phyloP scores from a whole-genome alignment of 345 rosid genomes.

The Orychophragmus violaceus region DNA sequence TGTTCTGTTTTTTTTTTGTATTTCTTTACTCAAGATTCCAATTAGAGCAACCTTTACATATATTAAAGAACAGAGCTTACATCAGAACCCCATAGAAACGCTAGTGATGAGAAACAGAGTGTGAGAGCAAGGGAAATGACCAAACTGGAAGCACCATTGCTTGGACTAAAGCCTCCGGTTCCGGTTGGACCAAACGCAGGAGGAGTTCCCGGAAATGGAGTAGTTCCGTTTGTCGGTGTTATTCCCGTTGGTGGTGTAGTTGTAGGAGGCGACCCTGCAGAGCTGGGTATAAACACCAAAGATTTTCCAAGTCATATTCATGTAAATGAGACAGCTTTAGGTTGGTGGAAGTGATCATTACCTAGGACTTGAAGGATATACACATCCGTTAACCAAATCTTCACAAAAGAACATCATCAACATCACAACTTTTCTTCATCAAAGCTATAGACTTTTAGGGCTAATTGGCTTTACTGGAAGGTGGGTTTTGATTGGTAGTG shows the following conservation, averaged over 20 bases:
- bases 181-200: conserved; percentile 31
- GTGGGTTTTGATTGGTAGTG: conserved; percentile 27
- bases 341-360: conserved; percentile 17
- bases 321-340: neutral
- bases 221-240: conserved; percentile 14
- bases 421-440: neutral
- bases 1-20: neutral
- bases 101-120: conserved; percentile 33
- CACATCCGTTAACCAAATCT: conserved; percentile 31
- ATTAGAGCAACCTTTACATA: conserved; percentile 17
- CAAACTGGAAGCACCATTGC: conserved; percentile 20
- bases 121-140: conserved; percentile 18
- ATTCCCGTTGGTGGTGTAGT: conserved; percentile 20
- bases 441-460: neutral
- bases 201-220: conserved; percentile 14
- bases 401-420: conserved; percentile 15
- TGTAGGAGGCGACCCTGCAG: conserved; percentile 29
- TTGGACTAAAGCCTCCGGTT: conserved; percentile 13
- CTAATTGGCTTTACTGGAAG: conserved; percentile 14
- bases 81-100: conserved; percentile 12
- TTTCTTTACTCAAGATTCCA: conserved; percentile 9
- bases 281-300: conserved; percentile 20
- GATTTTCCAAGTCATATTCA: neutral
- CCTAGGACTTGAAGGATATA: conserved; percentile 30
- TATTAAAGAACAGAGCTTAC: conserved; percentile 11